phyloP scores from a whole-genome alignment of 2,329 filamentous ascomycete species.

The Neoscytalidium dimidiatum region DNA sequence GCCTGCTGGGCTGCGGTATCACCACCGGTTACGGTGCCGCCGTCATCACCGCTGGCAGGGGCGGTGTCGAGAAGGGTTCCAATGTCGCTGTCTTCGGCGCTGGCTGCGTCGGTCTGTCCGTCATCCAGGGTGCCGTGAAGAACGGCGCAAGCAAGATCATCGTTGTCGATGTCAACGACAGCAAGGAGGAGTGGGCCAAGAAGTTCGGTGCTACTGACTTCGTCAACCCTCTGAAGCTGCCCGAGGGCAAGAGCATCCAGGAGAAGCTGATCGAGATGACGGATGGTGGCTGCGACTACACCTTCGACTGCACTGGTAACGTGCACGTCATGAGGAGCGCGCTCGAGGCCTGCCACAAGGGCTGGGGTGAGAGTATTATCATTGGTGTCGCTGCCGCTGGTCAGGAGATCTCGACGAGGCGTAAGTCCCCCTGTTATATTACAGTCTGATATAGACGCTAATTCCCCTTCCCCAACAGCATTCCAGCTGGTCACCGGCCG shows the following conservation, averaged over 20 bases:
- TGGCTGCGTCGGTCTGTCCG: conserved; percentile 91
- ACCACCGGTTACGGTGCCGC: conserved; percentile 98
- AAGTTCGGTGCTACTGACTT: conserved; percentile 98
- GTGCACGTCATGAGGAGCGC: conserved; percentile 94
- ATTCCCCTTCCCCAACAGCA: conserved; percentile 55
- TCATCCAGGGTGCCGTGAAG: conserved; percentile 89
- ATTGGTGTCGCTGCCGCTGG: conserved; percentile 96
- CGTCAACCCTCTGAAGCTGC: conserved; percentile 77
- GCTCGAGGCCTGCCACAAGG: conserved; percentile 98
- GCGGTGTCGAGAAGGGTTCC: conserved; percentile 76
- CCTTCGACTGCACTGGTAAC: conserved; percentile 98
- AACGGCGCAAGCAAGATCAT: conserved; percentile 80
- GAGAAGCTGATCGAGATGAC: conserved; percentile 97
- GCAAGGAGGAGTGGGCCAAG: conserved; percentile 86
- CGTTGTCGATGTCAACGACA: conserved; percentile 78
- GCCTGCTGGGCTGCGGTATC: conserved; percentile 95
- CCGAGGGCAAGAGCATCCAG: conserved; percentile 73
- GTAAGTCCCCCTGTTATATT: conserved; percentile 58
- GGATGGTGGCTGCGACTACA: conserved; percentile 97
- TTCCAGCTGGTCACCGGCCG: conserved; percentile 98
- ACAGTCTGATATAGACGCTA: not conserved
- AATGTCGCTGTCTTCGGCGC: conserved; percentile 93
- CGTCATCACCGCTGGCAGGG: conserved; percentile 77
- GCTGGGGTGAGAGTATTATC: conserved; percentile 96
- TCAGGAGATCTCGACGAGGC: conserved; percentile 91